A percentile compares a stretch with the other conserved stretches of the same genome.
These are phyloP conservation scores for Aquilaria agallochum DNA, from an alignment of 441 rosid genomes.

Conservation along the genomic window DNA sequence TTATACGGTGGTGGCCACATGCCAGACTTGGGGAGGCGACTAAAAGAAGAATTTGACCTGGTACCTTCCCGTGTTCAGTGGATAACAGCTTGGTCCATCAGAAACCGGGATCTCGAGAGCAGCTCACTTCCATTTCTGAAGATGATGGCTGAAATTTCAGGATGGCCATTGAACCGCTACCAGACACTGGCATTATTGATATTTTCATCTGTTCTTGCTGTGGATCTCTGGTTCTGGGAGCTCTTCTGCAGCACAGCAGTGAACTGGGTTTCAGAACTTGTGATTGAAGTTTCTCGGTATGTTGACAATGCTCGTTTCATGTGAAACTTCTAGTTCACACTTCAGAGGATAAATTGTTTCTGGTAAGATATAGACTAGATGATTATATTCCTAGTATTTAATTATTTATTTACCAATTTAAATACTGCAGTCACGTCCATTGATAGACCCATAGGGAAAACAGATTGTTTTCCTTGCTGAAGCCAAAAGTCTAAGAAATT, in stretches of 20 bases:
- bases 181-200: constrained; percentile 80
- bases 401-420: too few relatives aligned
- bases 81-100: constrained; percentile 94
- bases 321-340: constrained; percentile 12
- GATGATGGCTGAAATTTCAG: constrained; percentile 61
- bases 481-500: too few relatives aligned
- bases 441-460: too few relatives aligned
- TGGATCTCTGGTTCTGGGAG: constrained; percentile 94
- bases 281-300: constrained; percentile 32
- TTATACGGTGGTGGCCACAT: constrained; percentile 96
- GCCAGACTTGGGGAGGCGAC: constrained; percentile 87
- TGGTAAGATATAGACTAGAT: too few relatives aligned
- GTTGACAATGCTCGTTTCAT: constrained; percentile 28
- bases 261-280: constrained; percentile 52
- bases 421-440: too few relatives aligned
- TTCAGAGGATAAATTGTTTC: constrained; percentile 2
- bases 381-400: too few relatives aligned
- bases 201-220: constrained; percentile 67
- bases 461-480: too few relatives aligned
- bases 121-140: constrained; percentile 57
- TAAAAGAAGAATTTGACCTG: constrained; percentile 70
- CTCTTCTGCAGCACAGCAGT: constrained; percentile 55
- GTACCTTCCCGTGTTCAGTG: constrained; percentile 66
- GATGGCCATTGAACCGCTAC: constrained; percentile 91
- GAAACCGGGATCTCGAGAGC: constrained; percentile 39